A percentile compares a stretch with the other conserved stretches of the same genome.
These are phyloP conservation scores for Eucalyptus cloeziana DNA, from an alignment of 345 rosid genomes.

Conservation along the genomic window DNA sequence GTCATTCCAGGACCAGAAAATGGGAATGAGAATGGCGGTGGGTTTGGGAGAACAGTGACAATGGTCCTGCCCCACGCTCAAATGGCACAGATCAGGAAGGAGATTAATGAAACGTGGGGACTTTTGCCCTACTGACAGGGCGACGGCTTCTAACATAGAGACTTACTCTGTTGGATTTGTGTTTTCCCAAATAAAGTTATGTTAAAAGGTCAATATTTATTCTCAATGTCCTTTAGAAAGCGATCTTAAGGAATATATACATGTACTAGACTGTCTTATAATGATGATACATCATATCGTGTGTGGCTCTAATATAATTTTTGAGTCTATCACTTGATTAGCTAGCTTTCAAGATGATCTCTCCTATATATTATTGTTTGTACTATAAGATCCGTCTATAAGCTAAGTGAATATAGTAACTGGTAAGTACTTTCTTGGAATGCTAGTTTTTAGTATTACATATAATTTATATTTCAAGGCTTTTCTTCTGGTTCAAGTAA, in stretches of 20 bases:
- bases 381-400: neutral
- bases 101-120: constrained; percentile 8
- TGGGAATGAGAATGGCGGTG: neutral
- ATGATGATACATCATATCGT: neutral
- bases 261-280: neutral
- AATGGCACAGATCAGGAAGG: constrained; percentile 13
- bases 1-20: constrained; percentile 12
- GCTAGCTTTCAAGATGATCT: neutral
- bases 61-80: constrained; percentile 27
- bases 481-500: neutral
- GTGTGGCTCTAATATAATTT: neutral
- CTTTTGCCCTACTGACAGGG: neutral
- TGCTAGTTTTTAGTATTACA: neutral
- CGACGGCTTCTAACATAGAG: neutral
- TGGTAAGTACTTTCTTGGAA: neutral
- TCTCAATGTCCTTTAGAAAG: neutral
- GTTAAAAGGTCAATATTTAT: neutral
- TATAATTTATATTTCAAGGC: neutral
- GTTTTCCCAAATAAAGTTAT: neutral
- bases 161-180: neutral
- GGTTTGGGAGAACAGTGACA: constrained; percentile 16
- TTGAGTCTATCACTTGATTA: neutral
- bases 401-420: neutral
- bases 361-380: neutral
- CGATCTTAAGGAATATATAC: neutral